A percentile compares a stretch with the other conserved stretches of the same genome.
Evolutionary conservation across 768 basidiomycete species (phyloP).

Genomic region (Agrocybe praecox): DNA sequence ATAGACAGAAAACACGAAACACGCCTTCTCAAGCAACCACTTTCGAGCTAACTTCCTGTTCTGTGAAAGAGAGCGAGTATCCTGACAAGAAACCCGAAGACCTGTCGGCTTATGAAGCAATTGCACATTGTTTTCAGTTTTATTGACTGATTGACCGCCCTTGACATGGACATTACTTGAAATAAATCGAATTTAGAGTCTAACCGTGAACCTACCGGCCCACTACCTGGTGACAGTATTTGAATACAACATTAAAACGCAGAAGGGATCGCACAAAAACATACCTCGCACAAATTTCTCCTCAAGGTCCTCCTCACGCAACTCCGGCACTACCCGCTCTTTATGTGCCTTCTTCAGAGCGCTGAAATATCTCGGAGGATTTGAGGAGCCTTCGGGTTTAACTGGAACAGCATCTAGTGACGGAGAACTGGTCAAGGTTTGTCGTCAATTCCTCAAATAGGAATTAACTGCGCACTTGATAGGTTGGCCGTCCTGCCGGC

Average conservation of each 20-base stretch:
- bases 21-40: conserved; percentile 75
- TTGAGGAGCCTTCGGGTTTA: conserved; percentile 25
- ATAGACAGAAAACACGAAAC: conserved; percentile 29
- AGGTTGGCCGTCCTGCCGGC: conserved; percentile 38
- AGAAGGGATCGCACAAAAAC: conserved; percentile 9
- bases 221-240: conserved; percentile 60
- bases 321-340: conserved; percentile 62
- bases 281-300: conserved; percentile 87
- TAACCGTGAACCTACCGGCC: conserved; percentile 55
- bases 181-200: conserved; percentile 15
- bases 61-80: conserved; percentile 79
- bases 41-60: conserved; percentile 82
- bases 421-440: conserved; percentile 28
- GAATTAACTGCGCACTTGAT: conserved; percentile 25
- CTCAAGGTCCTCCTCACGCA: conserved; percentile 81
- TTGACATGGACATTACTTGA: conserved; percentile 30
- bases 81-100: conserved; percentile 84
- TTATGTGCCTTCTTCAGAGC: conserved; percentile 72
- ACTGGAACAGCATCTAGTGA: conserved; percentile 40
- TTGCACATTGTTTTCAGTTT: conserved; percentile 90
- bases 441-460: conserved; percentile 1
- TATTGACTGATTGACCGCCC: conserved; percentile 98
- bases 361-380: conserved; percentile 55
- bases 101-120: conserved; percentile 89
- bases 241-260: not conserved